These are phyloP conservation scores for Coprinellus aureogranulatus DNA, from an alignment of 768 basidiomycete species.

Conservation along the genomic window DNA sequence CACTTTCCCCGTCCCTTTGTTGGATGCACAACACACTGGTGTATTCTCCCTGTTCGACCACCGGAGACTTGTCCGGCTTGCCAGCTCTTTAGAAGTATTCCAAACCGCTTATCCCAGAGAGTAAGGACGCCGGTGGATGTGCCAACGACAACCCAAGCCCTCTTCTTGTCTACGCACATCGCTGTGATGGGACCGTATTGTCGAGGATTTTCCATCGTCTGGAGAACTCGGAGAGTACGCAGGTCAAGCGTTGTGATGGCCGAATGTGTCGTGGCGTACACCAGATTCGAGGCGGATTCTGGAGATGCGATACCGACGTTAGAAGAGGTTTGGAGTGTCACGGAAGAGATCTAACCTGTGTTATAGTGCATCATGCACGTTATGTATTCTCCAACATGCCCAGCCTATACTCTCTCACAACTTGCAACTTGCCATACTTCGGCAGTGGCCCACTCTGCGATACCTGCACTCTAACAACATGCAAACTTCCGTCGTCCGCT, in stretches of 20 bases:
- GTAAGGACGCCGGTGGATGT: conserved; percentile 82
- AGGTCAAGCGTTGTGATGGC: conserved; percentile 76
- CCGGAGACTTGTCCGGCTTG: conserved; percentile 48
- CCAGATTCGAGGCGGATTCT: conserved; percentile 76
- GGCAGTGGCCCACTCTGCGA: conserved; percentile 66
- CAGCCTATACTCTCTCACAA: conserved; percentile 80
- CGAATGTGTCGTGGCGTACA: conserved; percentile 84
- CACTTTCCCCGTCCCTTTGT: conserved; percentile 84
- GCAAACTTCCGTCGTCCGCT: conserved; percentile 79
- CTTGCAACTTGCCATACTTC: conserved; percentile 78
- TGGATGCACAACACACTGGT: conserved; percentile 81
- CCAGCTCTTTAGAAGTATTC: conserved; percentile 86
- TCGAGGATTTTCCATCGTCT: conserved; percentile 78
- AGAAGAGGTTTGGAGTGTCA: not conserved
- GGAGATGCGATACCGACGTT: not conserved
- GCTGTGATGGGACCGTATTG: conserved; percentile 85
- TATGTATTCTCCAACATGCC: conserved; percentile 73
- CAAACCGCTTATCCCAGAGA: conserved; percentile 95
- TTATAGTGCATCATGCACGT: conserved; percentile 77
- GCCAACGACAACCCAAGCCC: conserved; percentile 85
- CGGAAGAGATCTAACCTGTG: conserved; percentile 4
- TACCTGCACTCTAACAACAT: conserved; percentile 80
- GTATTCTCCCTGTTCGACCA: conserved; percentile 56
- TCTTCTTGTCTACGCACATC: conserved; percentile 79
- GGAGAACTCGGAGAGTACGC: conserved; percentile 75